Conservation (phyloP, 2,329 filamentous ascomycete genomes). For the Cercospora sp. region DNA sequence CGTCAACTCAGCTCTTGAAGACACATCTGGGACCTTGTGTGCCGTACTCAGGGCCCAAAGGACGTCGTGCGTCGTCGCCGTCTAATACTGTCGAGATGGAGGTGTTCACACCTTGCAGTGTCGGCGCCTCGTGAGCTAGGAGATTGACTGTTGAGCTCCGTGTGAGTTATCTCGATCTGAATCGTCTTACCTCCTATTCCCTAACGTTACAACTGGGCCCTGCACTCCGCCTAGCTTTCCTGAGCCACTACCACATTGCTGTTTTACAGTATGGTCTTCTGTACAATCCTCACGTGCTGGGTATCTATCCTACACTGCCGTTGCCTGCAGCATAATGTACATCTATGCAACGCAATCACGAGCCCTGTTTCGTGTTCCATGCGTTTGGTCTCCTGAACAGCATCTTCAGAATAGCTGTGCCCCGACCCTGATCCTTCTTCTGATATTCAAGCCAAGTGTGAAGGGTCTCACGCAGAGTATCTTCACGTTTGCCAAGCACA, state of each 20-base stretch:
- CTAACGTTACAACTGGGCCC: not conserved
- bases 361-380: slow-evolving; percentile 1
- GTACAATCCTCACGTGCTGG: not conserved
- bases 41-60: not conserved
- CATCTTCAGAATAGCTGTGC: slow-evolving; percentile 36
- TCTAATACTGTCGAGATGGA: not conserved
- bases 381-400: slow-evolving; percentile 35
- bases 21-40: not conserved
- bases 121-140: not conserved
- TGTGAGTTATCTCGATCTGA: not conserved
- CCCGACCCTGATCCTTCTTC: slow-evolving; percentile 40
- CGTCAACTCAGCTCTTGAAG: not conserved
- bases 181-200: not conserved
- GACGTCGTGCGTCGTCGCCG: not conserved
- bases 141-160: not conserved
- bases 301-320: not conserved
- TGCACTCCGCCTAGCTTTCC: not conserved
- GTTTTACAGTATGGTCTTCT: not conserved
- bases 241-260: not conserved
- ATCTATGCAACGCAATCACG: not conserved
- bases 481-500: slow-evolving; percentile 32
- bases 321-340: slow-evolving; percentile 8
- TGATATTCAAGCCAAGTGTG: slow-evolving; percentile 44
- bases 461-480: slow-evolving; percentile 37
- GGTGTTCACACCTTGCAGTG: not conserved